Percentiles rank a stretch among this genome's conserved stretches.
Conservation (phyloP, 2,329 filamentous ascomycete genomes). For the Alternaria triticina region DNA sequence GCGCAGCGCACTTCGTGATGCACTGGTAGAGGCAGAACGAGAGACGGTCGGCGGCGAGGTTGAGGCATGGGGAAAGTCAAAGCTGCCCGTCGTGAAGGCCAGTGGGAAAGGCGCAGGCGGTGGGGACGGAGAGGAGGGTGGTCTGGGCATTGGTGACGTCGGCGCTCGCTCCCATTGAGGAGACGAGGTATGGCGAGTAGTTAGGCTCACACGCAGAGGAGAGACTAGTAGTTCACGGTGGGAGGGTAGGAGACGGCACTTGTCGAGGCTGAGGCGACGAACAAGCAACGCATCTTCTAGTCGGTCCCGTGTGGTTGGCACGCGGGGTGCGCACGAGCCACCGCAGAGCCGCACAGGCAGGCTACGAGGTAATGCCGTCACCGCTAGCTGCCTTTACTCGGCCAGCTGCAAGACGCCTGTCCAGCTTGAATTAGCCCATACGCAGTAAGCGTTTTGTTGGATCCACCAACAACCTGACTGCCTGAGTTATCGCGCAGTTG, state of each 20-base stretch:
- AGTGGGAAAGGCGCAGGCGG: constrained; percentile 32
- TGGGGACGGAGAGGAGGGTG: constrained; percentile 36
- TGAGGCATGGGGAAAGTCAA: constrained; percentile 56
- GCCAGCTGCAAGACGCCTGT: neutral
- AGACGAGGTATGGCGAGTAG: neutral
- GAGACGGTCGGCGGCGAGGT: constrained; percentile 25
- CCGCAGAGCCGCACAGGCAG: neutral
- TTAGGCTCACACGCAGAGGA: neutral
- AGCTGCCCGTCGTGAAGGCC: constrained; percentile 47
- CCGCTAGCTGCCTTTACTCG: constrained; percentile 4
- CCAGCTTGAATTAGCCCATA: neutral
- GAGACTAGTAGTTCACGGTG: neutral
- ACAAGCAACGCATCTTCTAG: neutral
- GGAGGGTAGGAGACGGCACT: neutral
- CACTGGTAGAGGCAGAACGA: constrained; percentile 3
- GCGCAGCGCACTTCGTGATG: constrained; percentile 13
- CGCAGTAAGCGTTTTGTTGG: neutral
- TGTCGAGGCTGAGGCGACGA: neutral
- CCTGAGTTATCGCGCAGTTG: neutral
- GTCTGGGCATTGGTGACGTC: constrained; percentile 42
- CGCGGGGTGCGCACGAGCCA: neutral
- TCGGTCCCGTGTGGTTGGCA: neutral
- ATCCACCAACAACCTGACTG: neutral
- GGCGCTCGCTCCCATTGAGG: constrained; percentile 20
- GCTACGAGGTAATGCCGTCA: constrained; percentile 10